Percentiles rank a stretch among this genome's conserved stretches.
phyloP scores from a whole-genome alignment of 306 rosid genomes.

The Cucumis melo region DNA sequence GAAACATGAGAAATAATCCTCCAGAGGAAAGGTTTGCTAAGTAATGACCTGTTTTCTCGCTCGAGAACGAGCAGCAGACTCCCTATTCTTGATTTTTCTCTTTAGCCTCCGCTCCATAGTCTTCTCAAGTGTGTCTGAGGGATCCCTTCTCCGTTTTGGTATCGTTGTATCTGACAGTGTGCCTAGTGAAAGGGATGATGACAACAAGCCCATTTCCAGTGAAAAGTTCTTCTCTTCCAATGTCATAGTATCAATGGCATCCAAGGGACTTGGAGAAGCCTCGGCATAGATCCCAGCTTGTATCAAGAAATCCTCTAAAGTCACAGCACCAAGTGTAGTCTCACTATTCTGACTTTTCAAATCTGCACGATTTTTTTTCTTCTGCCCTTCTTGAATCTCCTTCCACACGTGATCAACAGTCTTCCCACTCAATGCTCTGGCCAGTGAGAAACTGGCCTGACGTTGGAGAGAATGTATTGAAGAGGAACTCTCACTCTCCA shows the following conservation, averaged over 20 bases:
- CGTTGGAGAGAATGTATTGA: slow-evolving; percentile 33
- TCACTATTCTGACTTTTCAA: slow-evolving; percentile 24
- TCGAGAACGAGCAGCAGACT: slow-evolving; percentile 81
- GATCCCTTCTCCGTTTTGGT: slow-evolving; percentile 46
- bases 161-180: slow-evolving; percentile 36
- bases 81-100: slow-evolving; percentile 85
- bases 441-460: slow-evolving; percentile 53
- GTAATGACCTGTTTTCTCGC: slow-evolving; percentile 67
- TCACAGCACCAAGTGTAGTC: slow-evolving; percentile 49
- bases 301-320: slow-evolving; percentile 68
- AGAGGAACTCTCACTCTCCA: slow-evolving; percentile 25
- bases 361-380: slow-evolving; percentile 24
- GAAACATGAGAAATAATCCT: not conserved
- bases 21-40: not conserved
- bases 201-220: slow-evolving; percentile 27
- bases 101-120: slow-evolving; percentile 59
- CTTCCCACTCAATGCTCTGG: slow-evolving; percentile 54
- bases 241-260: slow-evolving; percentile 19
- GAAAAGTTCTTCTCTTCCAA: slow-evolving; percentile 23
- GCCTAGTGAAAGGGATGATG: slow-evolving; percentile 40
- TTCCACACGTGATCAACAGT: slow-evolving; percentile 74
- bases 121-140: slow-evolving; percentile 44
- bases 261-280: slow-evolving; percentile 41
- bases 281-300: slow-evolving; percentile 71
- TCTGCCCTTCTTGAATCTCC: slow-evolving; percentile 65